Base-by-base conservation (phyloP, 2,329 filamentous ascomycete genomes). In the Stachybotrys chlorohalonatus region DNA sequence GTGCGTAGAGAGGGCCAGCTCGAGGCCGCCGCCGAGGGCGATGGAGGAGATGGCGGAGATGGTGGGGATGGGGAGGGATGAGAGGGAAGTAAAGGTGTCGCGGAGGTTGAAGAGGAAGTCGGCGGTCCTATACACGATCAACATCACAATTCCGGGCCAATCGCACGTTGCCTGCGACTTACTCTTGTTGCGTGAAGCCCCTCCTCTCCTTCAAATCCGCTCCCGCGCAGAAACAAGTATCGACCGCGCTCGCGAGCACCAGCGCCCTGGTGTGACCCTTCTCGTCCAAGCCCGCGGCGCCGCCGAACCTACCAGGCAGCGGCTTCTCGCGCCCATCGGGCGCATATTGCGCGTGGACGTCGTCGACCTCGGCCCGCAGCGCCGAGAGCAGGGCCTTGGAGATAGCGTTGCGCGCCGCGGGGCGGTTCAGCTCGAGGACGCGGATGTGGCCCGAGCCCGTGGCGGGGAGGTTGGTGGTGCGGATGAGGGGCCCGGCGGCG, bases 161-260 rank as follows among this genome's bases (percentile, higher is more conserved):
- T 48, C 47, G 49, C 52, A 51, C 13, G 45, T 13, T 17, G 8
- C 42, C 51, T 6, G 30, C 2, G 42, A 71, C 83, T 58, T 70
- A 95, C 91, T 96, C 87, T 63, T 90, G 82, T 57, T 78, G 80
- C 1, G 83, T 86, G 71, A 96, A 94, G 5, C 79, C 82, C 56
- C 81, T 80, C 31, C 93, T 78, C 76, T 96, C 93, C 68, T 96
- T 97, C 64, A 99, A 73, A 68, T 99, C 94, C 5, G 94, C 94
- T 45, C 94, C 94, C 0, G 94, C 90, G 71, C 94, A 99, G 70
- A 99, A 99, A 63, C 85, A 87, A 30, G 83, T 78, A 62, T 96
- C 90, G n/a, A 90, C 81, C 47, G 90, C 89, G 65, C 89, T 95
- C 11, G 90, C 88, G 15, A 99, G 64, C 47, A 99, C 83, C 61